Evolutionary conservation across 257 asterid genomes (phyloP).

Genomic region (Henckelia pumila): DNA sequence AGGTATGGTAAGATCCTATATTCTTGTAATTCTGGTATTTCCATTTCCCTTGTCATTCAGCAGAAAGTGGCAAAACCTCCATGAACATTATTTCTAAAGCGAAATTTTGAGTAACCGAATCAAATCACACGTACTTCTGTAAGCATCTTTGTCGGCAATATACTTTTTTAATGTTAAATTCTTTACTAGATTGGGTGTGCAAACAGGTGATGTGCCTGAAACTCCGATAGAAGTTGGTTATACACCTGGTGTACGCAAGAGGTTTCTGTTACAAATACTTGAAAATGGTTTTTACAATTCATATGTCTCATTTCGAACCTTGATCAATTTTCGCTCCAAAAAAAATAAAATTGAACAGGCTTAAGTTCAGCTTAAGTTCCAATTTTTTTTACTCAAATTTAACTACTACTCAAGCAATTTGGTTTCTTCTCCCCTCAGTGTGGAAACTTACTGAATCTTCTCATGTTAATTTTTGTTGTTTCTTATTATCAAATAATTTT

Average conservation of each 20-base stretch:
- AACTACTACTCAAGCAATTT: not conserved
- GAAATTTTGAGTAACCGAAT: too few relatives aligned
- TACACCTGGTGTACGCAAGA: not conserved
- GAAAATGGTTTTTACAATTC: not conserved
- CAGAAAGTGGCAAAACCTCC: not conserved
- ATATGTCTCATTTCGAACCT: not conserved
- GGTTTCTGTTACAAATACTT: not conserved
- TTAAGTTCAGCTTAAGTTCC: not conserved
- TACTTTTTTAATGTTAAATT: too few relatives aligned
- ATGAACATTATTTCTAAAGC: not conserved
- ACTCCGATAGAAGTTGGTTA: not conserved
- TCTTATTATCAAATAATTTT: not conserved
- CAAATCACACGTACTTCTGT: not conserved
- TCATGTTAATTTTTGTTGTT: not conserved
- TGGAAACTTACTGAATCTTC: not conserved
- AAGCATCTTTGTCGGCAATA: not conserved
- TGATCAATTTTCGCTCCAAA: not conserved
- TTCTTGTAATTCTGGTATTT: not conserved
- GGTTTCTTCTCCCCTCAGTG: not conserved
- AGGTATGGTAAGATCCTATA: constrained; percentile 40
- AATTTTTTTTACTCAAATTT: too few relatives aligned
- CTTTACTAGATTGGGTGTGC: not conserved
- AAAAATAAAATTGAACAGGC: not conserved
- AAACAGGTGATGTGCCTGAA: not conserved
- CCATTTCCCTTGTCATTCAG: not conserved